Evolutionary conservation across 2,329 filamentous ascomycete species (phyloP).

Genomic region (Ophioceras dolichostomum): DNA sequence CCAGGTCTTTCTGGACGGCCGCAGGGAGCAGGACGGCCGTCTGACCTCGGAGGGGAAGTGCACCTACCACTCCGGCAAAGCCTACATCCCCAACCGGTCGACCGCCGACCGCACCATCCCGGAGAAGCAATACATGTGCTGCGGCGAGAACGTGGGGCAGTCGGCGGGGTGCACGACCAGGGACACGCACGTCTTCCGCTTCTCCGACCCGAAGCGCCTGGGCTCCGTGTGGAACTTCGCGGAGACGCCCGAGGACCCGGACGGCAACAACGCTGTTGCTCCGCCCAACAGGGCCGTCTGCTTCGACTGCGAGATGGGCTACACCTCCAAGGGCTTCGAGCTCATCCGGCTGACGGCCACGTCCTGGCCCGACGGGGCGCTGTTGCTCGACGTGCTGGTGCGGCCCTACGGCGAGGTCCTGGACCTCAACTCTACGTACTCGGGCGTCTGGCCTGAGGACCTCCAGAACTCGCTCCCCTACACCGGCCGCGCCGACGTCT

Average conservation of each 20-base stretch:
- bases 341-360: slow-evolving; percentile 82
- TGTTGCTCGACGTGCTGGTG: slow-evolving; percentile 57
- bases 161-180: slow-evolving; percentile 61
- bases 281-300: slow-evolving; percentile 52
- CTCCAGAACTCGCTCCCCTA: slow-evolving; percentile 54
- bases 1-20: slow-evolving; percentile 82
- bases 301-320: slow-evolving; percentile 97
- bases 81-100: slow-evolving; percentile 43
- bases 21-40: slow-evolving; percentile 62
- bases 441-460: slow-evolving; percentile 71
- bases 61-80: slow-evolving; percentile 67
- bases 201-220: slow-evolving; percentile 61
- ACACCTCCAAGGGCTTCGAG: slow-evolving; percentile 79
- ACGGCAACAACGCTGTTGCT: slow-evolving; percentile 19
- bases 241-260: slow-evolving; percentile 56
- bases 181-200: slow-evolving; percentile 78
- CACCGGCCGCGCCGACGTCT: no score
- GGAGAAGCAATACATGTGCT: slow-evolving; percentile 64
- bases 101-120: slow-evolving; percentile 43
- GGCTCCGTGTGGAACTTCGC: slow-evolving; percentile 70
- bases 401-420: slow-evolving; percentile 11
- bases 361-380: slow-evolving; percentile 67
- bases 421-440: slow-evolving; percentile 67
- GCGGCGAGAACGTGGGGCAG: slow-evolving; percentile 60
- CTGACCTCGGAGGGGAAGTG: slow-evolving; percentile 69